These are phyloP conservation scores for Nakazawaea laoshanensis DNA, from an alignment of 805 yeast species.

Conservation along the genomic window DNA sequence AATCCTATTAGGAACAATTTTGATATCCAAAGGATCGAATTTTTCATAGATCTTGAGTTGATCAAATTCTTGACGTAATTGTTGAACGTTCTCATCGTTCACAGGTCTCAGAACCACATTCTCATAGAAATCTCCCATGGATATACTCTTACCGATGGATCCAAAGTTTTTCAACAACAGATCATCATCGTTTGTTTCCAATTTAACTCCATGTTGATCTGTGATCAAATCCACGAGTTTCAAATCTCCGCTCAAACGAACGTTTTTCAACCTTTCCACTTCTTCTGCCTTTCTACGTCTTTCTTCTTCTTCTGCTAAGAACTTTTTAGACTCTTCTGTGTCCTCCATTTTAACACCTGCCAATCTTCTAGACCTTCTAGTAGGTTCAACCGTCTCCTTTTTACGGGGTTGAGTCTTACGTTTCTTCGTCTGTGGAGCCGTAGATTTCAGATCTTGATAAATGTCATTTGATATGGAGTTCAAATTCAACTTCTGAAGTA, in stretches of 20 bases:
- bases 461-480: conserved; percentile 49
- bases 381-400: conserved; percentile 36
- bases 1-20: conserved; percentile 64
- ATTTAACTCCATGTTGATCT: conserved; percentile 18
- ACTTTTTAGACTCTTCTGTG: conserved; percentile 28
- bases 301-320: conserved; percentile 28
- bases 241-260: conserved; percentile 60
- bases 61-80: conserved; percentile 46
- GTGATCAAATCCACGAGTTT: conserved; percentile 50
- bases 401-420: conserved; percentile 15
- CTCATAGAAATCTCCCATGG: conserved; percentile 67
- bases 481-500: conserved; percentile 64
- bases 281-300: conserved; percentile 24
- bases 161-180: conserved; percentile 22
- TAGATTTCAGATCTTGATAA: conserved; percentile 33
- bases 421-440: conserved; percentile 14
- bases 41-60: conserved; percentile 41
- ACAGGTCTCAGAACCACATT: conserved; percentile 23
- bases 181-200: conserved; percentile 24
- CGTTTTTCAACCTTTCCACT: conserved; percentile 40
- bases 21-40: conserved; percentile 63
- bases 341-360: conserved; percentile 63
- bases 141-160: conserved; percentile 40
- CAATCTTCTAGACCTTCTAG: conserved; percentile 69
- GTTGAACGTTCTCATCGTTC: conserved; percentile 32